Conservation (phyloP, 495 filamentous ascomycete genomes). For the Trichocladium antarcticum region DNA sequence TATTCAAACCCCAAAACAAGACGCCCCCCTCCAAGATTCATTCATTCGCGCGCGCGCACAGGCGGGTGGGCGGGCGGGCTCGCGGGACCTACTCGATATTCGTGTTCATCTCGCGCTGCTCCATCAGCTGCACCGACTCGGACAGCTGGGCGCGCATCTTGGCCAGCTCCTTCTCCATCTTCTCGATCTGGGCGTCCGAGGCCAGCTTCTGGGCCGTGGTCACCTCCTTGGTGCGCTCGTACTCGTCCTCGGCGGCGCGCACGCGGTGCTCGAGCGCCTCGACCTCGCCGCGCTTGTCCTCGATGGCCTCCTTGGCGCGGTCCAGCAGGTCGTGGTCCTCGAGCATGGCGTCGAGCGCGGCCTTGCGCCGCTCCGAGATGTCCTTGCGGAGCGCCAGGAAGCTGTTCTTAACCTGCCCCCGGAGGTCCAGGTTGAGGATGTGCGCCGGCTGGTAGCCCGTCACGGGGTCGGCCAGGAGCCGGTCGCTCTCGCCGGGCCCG, state of each 20-base stretch:
- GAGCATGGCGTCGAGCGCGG: slow-evolving; percentile 74
- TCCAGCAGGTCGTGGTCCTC: slow-evolving; percentile 85
- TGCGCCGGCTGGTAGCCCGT: slow-evolving; percentile 85
- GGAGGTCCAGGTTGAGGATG: slow-evolving; percentile 74
- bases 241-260: slow-evolving; percentile 79
- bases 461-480: slow-evolving; percentile 65
- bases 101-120: slow-evolving; percentile 91
- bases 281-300: slow-evolving; percentile 84
- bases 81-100: slow-evolving; percentile 88
- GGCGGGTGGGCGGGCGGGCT: too few relatives aligned
- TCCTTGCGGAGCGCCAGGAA: slow-evolving; percentile 73
- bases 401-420: slow-evolving; percentile 65
- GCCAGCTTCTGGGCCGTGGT: slow-evolving; percentile 76
- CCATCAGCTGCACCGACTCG: slow-evolving; percentile 86
- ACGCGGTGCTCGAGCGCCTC: slow-evolving; percentile 82
- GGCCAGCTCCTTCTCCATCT: slow-evolving; percentile 93
- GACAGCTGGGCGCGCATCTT: slow-evolving; percentile 76
- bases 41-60: too few relatives aligned
- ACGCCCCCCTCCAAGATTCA: too few relatives aligned
- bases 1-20: too few relatives aligned
- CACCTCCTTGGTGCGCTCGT: slow-evolving; percentile 82
- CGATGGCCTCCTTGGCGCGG: slow-evolving; percentile 84
- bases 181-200: slow-evolving; percentile 87
- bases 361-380: slow-evolving; percentile 72
- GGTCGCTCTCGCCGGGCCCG: slow-evolving; percentile 38